Percentiles rank a stretch among this genome's conserved stretches.
These are phyloP conservation scores for Sanguinoderma infundibulare DNA, from an alignment of 1,284 basidiomycete genomes.

Conservation along the genomic window DNA sequence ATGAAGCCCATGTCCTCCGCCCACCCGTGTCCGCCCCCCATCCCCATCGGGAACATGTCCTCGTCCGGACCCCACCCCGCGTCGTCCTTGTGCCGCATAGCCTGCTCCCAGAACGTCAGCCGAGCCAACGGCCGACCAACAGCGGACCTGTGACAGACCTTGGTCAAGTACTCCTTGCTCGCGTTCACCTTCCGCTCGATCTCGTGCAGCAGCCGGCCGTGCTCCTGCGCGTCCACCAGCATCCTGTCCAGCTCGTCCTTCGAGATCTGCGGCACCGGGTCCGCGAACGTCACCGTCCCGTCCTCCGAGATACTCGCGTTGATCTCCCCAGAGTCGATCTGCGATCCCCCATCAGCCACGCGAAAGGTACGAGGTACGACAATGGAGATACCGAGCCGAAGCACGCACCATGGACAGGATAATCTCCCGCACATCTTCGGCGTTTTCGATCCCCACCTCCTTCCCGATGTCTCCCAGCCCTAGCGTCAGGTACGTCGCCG, in stretches of 20 bases:
- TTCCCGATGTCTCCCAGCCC: slow-evolving; percentile 71
- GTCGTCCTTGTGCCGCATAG: slow-evolving; percentile 37
- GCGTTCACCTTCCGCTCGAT: slow-evolving; percentile 62
- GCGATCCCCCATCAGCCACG: background rate
- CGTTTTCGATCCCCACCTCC: slow-evolving; percentile 57
- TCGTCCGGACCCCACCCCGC: slow-evolving; percentile 32
- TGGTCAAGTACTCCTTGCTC: slow-evolving; percentile 69
- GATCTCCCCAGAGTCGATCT: slow-evolving; percentile 76
- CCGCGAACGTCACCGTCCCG: slow-evolving; percentile 75
- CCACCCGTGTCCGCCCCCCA: slow-evolving; percentile 21
- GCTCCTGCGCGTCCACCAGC: slow-evolving; percentile 62
- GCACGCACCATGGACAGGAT: slow-evolving; percentile 72
- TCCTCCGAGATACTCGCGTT: slow-evolving; percentile 64
- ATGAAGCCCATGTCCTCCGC: slow-evolving; percentile 19
- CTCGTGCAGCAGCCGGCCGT: slow-evolving; percentile 51
- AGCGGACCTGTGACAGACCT: slow-evolving; percentile 44
- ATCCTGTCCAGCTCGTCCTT: slow-evolving; percentile 69
- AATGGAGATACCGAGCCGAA: background rate
- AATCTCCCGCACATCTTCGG: slow-evolving; percentile 59
- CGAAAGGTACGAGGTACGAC: background rate
- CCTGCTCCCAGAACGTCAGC: slow-evolving; percentile 20
- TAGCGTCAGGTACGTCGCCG: slow-evolving; percentile 78
- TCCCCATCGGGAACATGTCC: slow-evolving; percentile 26
- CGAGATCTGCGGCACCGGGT: slow-evolving; percentile 62
- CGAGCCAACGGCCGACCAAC: background rate